Percentiles rank a stretch among this genome's conserved stretches.
Conservation (phyloP, 2,329 filamentous ascomycete genomes). For the Pyrenochaeta sp. region DNA sequence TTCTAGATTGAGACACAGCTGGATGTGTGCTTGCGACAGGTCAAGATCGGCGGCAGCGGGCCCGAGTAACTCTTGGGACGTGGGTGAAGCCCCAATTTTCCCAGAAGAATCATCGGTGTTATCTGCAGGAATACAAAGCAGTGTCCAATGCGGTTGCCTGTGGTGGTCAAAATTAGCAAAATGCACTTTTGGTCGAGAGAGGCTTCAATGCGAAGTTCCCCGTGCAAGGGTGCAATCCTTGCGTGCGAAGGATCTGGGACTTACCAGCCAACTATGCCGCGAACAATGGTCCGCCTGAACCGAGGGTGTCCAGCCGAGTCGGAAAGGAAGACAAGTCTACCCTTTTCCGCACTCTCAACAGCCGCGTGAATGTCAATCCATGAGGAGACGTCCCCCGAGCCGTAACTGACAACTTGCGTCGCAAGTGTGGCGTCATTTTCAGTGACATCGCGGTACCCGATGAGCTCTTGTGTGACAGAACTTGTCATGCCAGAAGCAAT, state of each 20-base stretch:
- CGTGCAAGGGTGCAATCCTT: background rate
- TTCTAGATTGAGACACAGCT: conserved; percentile 81
- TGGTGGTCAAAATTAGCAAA: conserved; percentile 8
- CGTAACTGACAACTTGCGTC: conserved; percentile 76
- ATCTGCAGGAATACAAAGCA: conserved; percentile 86
- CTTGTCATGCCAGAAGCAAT: conserved; percentile 91
- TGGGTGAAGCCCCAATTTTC: conserved; percentile 55
- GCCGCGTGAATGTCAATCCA: conserved; percentile 94
- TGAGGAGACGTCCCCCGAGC: conserved; percentile 83
- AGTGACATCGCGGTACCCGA: conserved; percentile 71
- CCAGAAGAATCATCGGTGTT: conserved; percentile 63
- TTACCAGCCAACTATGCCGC: conserved; percentile 87
- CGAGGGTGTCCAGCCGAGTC: conserved; percentile 92
- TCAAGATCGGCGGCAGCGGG: conserved; percentile 68
- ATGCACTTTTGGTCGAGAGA: background rate
- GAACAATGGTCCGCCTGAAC: conserved; percentile 86
- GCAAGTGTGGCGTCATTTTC: conserved; percentile 17
- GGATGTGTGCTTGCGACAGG: conserved; percentile 79
- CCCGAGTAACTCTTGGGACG: conserved; percentile 61
- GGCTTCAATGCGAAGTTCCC: background rate
- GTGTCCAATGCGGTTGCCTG: conserved; percentile 83
- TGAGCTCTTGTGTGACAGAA: conserved; percentile 90
- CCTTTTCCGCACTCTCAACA: conserved; percentile 71
- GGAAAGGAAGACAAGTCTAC: conserved; percentile 83
- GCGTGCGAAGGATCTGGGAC: conserved; percentile 2